A percentile compares a stretch with the other conserved stretches of the same genome.
These are phyloP conservation scores for Allium cepa DNA, from an alignment of 106 monocot species.

Conservation along the genomic window DNA sequence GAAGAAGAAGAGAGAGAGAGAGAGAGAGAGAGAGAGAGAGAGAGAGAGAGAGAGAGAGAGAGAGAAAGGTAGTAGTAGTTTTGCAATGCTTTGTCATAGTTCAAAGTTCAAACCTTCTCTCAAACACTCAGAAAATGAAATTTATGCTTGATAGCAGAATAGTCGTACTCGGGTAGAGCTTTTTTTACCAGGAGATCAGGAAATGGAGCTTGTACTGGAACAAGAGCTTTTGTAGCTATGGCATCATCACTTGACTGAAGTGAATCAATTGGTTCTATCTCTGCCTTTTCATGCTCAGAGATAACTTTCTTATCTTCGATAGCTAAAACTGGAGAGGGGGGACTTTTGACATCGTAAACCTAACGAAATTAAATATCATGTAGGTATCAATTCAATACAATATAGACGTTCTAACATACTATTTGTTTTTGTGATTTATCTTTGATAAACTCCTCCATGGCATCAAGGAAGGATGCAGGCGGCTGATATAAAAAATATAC, in stretches of 20 bases:
- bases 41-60: too few species aligned
- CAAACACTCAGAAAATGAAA: too few species aligned
- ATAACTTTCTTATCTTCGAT: conserved; percentile 27
- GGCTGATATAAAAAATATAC: conserved; percentile 22
- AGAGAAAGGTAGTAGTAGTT: too few species aligned
- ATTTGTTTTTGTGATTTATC: conserved; percentile 14
- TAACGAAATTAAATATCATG: neutral
- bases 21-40: too few species aligned
- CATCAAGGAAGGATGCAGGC: conserved; percentile 30
- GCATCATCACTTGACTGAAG: neutral
- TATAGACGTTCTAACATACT: neutral
- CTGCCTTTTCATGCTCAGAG: conserved; percentile 13
- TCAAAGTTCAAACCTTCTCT: too few species aligned
- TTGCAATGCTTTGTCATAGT: too few species aligned
- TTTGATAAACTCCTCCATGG: conserved; percentile 59
- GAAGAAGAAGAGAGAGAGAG: too few species aligned
- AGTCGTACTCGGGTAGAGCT: too few species aligned
- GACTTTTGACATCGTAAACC: conserved; percentile 18
- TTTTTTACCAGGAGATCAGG: conserved; percentile 47
- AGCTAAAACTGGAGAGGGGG: conserved; percentile 17
- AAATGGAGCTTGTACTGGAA: conserved; percentile 19
- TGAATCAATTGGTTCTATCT: neutral
- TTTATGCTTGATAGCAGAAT: too few species aligned
- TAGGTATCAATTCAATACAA: too few species aligned
- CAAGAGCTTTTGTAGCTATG: conserved; percentile 3